Percentiles rank a stretch among this genome's conserved stretches.
These are phyloP conservation scores for Phytophthora tubulina DNA, from an alignment of 352 stramenopile species.

Conservation along the genomic window DNA sequence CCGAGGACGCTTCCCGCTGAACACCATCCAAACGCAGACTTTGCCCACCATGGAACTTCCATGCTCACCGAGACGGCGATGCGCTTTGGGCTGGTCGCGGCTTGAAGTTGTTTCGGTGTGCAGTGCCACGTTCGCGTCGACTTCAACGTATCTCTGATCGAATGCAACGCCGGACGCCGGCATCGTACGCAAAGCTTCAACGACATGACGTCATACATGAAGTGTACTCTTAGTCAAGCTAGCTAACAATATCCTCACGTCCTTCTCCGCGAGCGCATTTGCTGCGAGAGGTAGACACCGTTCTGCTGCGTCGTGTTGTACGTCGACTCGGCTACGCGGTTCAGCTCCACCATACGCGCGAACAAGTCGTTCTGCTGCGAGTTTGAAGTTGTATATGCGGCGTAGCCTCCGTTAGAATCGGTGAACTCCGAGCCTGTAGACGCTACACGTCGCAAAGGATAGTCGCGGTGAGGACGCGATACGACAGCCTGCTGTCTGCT, in stretches of 20 bases:
- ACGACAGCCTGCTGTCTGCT: constrained; percentile 7
- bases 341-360: constrained; percentile 41
- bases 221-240: not conserved
- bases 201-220: not conserved
- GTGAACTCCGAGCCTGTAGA: constrained; percentile 19
- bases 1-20: constrained; percentile 14
- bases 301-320: constrained; percentile 48
- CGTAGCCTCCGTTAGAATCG: not conserved
- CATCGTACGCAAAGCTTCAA: not conserved
- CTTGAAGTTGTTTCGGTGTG: constrained; percentile 12
- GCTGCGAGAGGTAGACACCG: constrained; percentile 30
- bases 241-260: not conserved
- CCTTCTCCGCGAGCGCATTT: constrained; percentile 21
- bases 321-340: constrained; percentile 36
- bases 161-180: not conserved
- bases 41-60: not conserved
- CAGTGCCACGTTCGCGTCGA: constrained; percentile 2
- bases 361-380: constrained; percentile 30
- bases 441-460: constrained; percentile 16
- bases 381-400: constrained; percentile 5
- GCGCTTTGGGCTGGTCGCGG: not conserved
- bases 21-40: constrained; percentile 7
- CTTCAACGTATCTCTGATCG: constrained; percentile 5
- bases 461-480: constrained; percentile 12
- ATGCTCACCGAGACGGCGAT: constrained; percentile 11